Conservation (phyloP, 495 filamentous ascomycete genomes). For the Aspergillus avenaceus region DNA sequence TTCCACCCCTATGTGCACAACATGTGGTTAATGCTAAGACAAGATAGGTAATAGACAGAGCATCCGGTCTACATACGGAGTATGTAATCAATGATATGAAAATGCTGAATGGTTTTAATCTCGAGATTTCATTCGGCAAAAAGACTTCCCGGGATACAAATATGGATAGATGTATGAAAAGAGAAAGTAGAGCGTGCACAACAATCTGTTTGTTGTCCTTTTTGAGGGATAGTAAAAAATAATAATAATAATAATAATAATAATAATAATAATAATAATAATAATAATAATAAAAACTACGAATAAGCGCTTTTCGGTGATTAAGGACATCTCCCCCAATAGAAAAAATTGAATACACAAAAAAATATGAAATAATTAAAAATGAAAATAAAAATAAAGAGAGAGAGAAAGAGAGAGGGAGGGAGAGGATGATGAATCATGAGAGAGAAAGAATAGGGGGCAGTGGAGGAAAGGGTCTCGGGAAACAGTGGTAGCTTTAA, state of each 20-base stretch:
- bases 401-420: too few species aligned
- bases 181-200: neutral
- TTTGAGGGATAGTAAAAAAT: neutral
- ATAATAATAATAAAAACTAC: too few species aligned
- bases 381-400: too few species aligned
- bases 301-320: too few species aligned
- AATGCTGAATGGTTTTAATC: neutral
- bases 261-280: neutral
- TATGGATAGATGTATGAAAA: neutral
- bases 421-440: too few species aligned
- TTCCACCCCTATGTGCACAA: neutral
- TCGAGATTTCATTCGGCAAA: neutral
- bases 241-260: too few species aligned
- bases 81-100: neutral
- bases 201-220: neutral
- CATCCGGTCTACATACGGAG: neutral
- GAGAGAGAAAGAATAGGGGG: too few species aligned
- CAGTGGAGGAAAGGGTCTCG: too few species aligned
- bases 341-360: too few species aligned
- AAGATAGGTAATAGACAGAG: neutral
- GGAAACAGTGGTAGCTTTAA: too few species aligned
- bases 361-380: neutral
- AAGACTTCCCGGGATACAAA: neutral
- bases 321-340: too few species aligned
- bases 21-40: neutral